Conservation (phyloP, 768 basidiomycete species). For the Auriscalpium vulgare region DNA sequence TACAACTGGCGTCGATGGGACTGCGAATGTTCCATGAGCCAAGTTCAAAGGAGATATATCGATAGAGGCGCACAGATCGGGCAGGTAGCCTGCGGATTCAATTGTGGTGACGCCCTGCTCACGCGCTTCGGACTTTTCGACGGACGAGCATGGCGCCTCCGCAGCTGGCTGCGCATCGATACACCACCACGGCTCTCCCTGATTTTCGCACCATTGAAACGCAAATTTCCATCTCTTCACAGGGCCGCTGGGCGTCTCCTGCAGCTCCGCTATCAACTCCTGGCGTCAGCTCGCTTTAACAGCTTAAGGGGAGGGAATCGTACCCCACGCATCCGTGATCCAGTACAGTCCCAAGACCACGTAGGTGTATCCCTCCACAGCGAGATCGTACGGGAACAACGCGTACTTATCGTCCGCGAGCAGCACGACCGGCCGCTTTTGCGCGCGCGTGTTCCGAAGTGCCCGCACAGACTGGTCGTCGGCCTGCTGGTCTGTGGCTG, state of each 20-base stretch:
- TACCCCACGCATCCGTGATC: conserved; percentile 66
- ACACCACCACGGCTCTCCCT: conserved; percentile 52
- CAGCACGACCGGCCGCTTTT: conserved; percentile 55
- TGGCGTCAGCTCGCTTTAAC: conserved; percentile 4
- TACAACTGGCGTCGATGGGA: conserved; percentile 25
- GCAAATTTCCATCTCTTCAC: conserved; percentile 78
- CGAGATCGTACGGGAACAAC: conserved; percentile 65
- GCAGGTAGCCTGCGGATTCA: no score
- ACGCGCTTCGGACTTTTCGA: no score
- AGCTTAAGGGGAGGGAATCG: conserved; percentile 14
- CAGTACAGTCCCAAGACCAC: conserved; percentile 63
- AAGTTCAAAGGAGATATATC: no score
- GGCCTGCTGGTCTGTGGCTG: conserved; percentile 59
- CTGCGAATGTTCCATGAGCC: not conserved
- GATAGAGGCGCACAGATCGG: no score
- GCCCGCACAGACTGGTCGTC: conserved; percentile 67
- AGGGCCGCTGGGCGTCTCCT: conserved; percentile 39
- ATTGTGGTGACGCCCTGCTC: no score
- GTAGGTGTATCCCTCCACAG: conserved; percentile 39
- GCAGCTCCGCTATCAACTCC: conserved; percentile 48
- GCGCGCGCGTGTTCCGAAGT: conserved; percentile 47
- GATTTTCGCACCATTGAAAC: conserved; percentile 76
- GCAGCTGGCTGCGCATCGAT: no score
- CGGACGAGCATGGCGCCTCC: no score
- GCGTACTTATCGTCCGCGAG: conserved; percentile 69